Conservation (phyloP, 2,329 filamentous ascomycete species). For the Pestalotiopsis sp. region DNA sequence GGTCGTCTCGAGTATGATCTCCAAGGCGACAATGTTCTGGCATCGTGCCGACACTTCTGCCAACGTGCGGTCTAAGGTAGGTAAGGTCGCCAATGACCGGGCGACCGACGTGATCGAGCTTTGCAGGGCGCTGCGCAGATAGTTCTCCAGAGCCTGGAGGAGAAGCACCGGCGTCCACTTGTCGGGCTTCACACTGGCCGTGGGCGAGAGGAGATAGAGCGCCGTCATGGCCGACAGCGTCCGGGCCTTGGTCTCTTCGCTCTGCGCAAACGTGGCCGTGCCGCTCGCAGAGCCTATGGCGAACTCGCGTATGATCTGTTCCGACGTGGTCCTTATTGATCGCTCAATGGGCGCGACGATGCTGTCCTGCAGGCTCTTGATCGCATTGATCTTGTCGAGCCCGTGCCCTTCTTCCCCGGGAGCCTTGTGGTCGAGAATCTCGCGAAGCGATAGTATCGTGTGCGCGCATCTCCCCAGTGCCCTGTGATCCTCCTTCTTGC, state of each 20-base stretch:
- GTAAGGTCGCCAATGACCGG: conserved; percentile 76
- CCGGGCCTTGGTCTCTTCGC: conserved; percentile 74
- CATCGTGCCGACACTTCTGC: conserved; percentile 81
- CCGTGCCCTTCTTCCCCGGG: conserved; percentile 76
- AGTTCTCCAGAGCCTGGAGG: conserved; percentile 76
- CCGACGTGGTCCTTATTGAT: conserved; percentile 71
- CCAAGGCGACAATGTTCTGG: conserved; percentile 88
- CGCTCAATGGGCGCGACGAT: conserved; percentile 74
- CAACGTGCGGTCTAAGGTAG: conserved; percentile 79
- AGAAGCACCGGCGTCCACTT: conserved; percentile 71
- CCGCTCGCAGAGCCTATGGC: conserved; percentile 62
- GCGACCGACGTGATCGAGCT: conserved; percentile 76
- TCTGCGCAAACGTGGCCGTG: conserved; percentile 61
- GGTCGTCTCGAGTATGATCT: conserved; percentile 71
- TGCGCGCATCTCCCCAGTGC: conserved; percentile 82
- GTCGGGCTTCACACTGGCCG: conserved; percentile 52
- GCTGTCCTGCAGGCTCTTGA: conserved; percentile 70
- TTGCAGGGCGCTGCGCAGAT: conserved; percentile 80
- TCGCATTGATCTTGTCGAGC: conserved; percentile 72
- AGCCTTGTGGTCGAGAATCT: conserved; percentile 68
- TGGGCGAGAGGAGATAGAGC: conserved; percentile 81
- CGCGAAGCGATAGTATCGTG: conserved; percentile 75
- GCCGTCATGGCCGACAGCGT: conserved; percentile 75
- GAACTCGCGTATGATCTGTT: conserved; percentile 83
- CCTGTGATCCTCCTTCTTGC: conserved; percentile 70